Base-by-base conservation (phyloP, 768 basidiomycete species). In the Galerina sulciceps region DNA sequence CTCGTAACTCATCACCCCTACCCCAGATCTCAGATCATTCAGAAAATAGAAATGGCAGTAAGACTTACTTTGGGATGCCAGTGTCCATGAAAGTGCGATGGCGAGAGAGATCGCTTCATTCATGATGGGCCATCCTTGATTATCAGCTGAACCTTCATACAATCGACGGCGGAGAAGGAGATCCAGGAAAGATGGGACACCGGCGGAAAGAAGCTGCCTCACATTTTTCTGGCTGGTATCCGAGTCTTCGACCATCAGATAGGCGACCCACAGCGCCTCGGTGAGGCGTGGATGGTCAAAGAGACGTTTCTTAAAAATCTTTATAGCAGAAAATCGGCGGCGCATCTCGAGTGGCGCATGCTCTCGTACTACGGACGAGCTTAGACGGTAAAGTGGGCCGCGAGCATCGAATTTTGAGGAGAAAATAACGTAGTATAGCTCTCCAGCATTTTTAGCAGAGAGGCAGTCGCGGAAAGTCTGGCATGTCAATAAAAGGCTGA, bases 211-310 rank as follows among this genome's bases (percentile, higher is more conserved):
- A 13, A 85, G 72, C 58, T 82, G 84, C 49, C 74, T 73, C 38
- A 75, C 63, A 65, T 85, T 86, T 59, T 75, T 79, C 46, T 75
- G 77, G 22, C 71, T 73, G 10, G 70, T 65, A 53, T 78, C 81
- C 23, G 84, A 79, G 60, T 87, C 85, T 34, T 85, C 77, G 41
- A 86, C 71, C 83, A 89, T 86, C 36, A 81, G 67, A 65, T 82
- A 86, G 51, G 83, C 77, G 0, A 78, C 77, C 73, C 82, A 82
- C 31, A 89, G 68, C 10, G 78, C 79, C 56, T 82, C 78, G 0
- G 70, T 73, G 9, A 84, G 66, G 14, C 62, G 54, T 26, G 76
- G 69, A 57, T 76, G 65, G 61, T 77, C 69, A 26, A 80, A 55
- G 2, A 70, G 66, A 6, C 71, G 71, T n/a, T 60, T 63, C 18